Evolutionary conservation across 208 protist species (phyloP).

Genomic region (Trypanosoma platydactyli): DNA sequence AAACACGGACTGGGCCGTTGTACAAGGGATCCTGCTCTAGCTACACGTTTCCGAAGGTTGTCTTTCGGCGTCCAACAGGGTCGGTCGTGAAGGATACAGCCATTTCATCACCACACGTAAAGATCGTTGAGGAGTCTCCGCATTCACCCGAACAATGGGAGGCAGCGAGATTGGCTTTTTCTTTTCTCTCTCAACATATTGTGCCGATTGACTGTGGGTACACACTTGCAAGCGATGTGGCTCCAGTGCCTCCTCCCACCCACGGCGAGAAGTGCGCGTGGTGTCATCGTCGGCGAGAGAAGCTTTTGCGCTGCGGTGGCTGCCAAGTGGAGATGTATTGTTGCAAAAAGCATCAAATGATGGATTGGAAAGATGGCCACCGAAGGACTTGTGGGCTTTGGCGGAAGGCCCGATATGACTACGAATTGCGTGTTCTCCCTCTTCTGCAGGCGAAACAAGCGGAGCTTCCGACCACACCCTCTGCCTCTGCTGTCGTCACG

Average conservation of each 20-base stretch:
- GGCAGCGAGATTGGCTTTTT: constrained; percentile 40
- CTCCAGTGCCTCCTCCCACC: constrained; percentile 17
- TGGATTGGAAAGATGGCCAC: constrained; percentile 74
- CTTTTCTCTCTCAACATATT: constrained; percentile 43
- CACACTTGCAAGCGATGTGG: constrained; percentile 25
- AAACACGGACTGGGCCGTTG: constrained; percentile 18
- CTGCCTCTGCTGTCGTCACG: constrained; percentile 21
- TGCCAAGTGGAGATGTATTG: constrained; percentile 81
- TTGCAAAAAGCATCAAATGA: constrained; percentile 65
- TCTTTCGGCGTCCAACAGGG: constrained; percentile 56
- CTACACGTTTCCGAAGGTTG: constrained; percentile 61
- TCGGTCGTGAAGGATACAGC: constrained; percentile 51
- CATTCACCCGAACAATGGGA: constrained; percentile 39
- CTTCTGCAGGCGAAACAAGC: constrained; percentile 16
- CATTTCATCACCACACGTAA: constrained; percentile 46
- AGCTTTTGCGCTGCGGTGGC: constrained; percentile 63
- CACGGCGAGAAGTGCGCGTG: constrained; percentile 46
- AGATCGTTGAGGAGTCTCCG: constrained; percentile 33
- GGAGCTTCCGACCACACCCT: constrained; percentile 10
- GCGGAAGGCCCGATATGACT: constrained; percentile 40
- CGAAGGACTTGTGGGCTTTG: constrained; percentile 58
- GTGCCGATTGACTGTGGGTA: constrained; percentile 19
- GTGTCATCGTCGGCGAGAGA: constrained; percentile 63
- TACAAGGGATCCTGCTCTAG: constrained; percentile 62
- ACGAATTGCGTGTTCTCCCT: constrained; percentile 40